These are phyloP conservation scores for Artemisia annua DNA, from an alignment of 129 eudicot species.

Conservation along the genomic window DNA sequence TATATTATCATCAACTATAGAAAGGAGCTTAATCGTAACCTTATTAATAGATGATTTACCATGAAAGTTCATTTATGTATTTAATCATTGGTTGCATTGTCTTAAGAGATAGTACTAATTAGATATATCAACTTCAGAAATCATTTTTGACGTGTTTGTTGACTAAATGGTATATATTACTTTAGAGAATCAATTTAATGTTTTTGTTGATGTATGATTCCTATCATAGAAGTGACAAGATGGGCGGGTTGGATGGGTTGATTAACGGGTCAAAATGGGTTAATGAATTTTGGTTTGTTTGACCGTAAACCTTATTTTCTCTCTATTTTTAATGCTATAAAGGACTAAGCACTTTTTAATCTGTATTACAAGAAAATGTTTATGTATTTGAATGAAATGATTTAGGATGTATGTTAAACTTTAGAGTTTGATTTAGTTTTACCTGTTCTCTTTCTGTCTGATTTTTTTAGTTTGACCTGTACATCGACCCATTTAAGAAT, in stretches of 20 bases:
- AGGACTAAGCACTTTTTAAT: neutral
- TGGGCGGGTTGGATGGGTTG: neutral
- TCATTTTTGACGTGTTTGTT: neutral
- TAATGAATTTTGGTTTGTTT: neutral
- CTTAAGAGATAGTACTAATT: constrained; percentile 7
- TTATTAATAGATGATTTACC: neutral
- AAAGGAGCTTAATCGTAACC: neutral
- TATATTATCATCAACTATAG: neutral
- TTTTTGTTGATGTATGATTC: neutral
- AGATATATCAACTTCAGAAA: neutral
- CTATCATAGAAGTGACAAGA: neutral
- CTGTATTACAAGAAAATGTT: neutral
- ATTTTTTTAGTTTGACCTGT: constrained; percentile 3
- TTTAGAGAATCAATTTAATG: neutral
- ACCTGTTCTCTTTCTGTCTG: neutral
- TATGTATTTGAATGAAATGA: neutral
- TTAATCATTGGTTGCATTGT: neutral
- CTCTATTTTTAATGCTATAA: neutral
- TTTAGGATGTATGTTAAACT: neutral
- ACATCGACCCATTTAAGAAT: neutral
- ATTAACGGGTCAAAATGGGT: neutral
- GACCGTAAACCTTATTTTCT: neutral
- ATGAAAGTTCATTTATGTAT: neutral
- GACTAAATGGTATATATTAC: constrained; percentile 4
- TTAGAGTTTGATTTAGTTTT: neutral